Evolutionary conservation across 176 grass and related monocot species (phyloP).

Genomic region (Triticum turgidum): DNA sequence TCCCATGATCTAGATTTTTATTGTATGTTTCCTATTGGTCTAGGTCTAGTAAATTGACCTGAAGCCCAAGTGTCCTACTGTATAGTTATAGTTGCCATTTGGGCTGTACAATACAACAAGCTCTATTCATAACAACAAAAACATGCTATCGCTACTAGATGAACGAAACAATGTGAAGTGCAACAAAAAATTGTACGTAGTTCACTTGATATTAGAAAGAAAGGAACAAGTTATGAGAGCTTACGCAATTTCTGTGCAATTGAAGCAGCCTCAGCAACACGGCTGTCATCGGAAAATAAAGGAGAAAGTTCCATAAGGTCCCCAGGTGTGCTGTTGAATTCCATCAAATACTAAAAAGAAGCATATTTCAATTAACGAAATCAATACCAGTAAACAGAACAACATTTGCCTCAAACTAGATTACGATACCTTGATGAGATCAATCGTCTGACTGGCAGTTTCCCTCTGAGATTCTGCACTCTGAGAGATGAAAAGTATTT

Average conservation of each 20-base stretch:
- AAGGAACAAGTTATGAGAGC: constrained; percentile 14
- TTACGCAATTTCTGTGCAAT: constrained; percentile 99
- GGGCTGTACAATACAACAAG: background rate
- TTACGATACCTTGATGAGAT: constrained; percentile 84
- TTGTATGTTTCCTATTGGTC: background rate
- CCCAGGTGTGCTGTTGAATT: constrained; percentile 99
- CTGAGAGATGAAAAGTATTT: constrained; percentile 43
- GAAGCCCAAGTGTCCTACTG: background rate
- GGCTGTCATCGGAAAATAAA: constrained; percentile 96
- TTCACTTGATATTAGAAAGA: constrained; percentile 1
- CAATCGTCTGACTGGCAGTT: constrained; percentile 98
- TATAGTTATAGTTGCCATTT: background rate
- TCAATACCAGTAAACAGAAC: background rate
- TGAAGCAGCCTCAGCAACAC: constrained; percentile 97
- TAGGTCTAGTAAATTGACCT: background rate
- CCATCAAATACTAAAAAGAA: constrained; percentile 90
- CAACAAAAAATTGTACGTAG: background rate
- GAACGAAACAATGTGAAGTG: background rate
- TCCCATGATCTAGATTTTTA: background rate
- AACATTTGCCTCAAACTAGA: constrained; percentile 27
- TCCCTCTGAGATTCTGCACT: constrained; percentile 98
- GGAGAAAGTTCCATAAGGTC: constrained; percentile 99
- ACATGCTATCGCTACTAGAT: background rate
- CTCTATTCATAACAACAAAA: constrained; percentile 14
- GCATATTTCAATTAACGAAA: background rate